These are phyloP conservation scores for Chenopodium formosanum DNA, from an alignment of 148 eudicot genomes.

Conservation along the genomic window DNA sequence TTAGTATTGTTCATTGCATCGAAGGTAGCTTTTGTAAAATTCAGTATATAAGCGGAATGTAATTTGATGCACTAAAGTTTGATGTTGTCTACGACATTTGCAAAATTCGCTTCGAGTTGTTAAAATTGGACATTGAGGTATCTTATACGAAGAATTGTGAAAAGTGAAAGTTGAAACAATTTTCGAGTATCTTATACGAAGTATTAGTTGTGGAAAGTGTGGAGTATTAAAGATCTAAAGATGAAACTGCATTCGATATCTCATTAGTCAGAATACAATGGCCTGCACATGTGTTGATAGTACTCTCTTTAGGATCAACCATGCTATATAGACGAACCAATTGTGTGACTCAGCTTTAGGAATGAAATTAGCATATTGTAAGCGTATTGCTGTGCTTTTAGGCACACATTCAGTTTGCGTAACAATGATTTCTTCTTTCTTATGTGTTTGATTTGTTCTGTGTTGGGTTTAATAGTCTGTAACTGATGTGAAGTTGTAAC, in stretches of 20 bases:
- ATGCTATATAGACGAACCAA: neutral
- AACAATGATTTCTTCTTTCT: neutral
- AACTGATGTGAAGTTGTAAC: neutral
- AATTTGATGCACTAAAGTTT: neutral
- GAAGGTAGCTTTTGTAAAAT: neutral
- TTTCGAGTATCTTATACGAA: neutral
- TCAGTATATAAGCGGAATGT: neutral
- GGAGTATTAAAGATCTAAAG: neutral
- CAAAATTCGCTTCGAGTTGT: neutral
- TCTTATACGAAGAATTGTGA: no score
- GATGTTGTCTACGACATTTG: neutral
- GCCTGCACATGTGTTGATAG: neutral
- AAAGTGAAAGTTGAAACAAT: no score
- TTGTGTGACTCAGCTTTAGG: neutral
- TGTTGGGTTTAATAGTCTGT: neutral
- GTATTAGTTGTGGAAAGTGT: neutral
- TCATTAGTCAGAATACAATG: no score
- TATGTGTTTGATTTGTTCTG: neutral
- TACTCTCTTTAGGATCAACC: neutral
- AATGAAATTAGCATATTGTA: neutral
- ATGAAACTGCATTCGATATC: neutral
- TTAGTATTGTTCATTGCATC: neutral
- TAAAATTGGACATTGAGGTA: neutral
- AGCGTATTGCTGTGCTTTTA: neutral
- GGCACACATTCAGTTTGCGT: neutral